Percentiles rank a stretch among this genome's conserved stretches.
phyloP scores from a whole-genome alignment of 352 stramenopile species.

The Saprolegnia diclina region DNA sequence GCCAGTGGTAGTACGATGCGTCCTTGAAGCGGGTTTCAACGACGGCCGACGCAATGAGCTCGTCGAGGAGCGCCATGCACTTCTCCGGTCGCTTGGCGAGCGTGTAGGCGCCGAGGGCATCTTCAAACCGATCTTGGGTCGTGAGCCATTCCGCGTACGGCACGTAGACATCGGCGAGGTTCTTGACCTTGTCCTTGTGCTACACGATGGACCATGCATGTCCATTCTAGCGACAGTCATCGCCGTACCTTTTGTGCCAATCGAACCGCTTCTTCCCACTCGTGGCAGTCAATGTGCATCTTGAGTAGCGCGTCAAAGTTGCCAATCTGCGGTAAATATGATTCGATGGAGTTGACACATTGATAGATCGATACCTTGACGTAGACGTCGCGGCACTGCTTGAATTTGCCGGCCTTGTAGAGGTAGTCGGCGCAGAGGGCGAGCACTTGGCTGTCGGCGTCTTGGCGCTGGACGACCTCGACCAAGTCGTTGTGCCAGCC shows the following conservation, averaged over 20 bases:
- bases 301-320: constrained; percentile 82
- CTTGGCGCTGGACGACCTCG: constrained; percentile 58
- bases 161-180: constrained; percentile 87
- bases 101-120: constrained; percentile 88
- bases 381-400: constrained; percentile 72
- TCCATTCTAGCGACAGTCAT: background rate
- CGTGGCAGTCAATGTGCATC: constrained; percentile 85
- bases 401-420: constrained; percentile 64
- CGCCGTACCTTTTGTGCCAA: constrained; percentile 58
- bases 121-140: constrained; percentile 88
- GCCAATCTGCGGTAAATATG: constrained; percentile 35
- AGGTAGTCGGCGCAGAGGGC: constrained; percentile 59
- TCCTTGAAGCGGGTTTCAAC: constrained; percentile 82
- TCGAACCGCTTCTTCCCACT: constrained; percentile 90
- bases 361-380: constrained; percentile 35
- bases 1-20: constrained; percentile 90
- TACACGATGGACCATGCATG: background rate
- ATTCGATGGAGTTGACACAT: background rate
- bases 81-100: constrained; percentile 76
- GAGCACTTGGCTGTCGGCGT: constrained; percentile 47
- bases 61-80: constrained; percentile 70
- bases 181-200: constrained; percentile 65
- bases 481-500: constrained; percentile 85
- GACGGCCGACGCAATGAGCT: constrained; percentile 88
- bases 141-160: constrained; percentile 92